Evolutionary conservation across 179 eudicot genomes (phyloP).

Genomic region (Silene noctiflora): DNA sequence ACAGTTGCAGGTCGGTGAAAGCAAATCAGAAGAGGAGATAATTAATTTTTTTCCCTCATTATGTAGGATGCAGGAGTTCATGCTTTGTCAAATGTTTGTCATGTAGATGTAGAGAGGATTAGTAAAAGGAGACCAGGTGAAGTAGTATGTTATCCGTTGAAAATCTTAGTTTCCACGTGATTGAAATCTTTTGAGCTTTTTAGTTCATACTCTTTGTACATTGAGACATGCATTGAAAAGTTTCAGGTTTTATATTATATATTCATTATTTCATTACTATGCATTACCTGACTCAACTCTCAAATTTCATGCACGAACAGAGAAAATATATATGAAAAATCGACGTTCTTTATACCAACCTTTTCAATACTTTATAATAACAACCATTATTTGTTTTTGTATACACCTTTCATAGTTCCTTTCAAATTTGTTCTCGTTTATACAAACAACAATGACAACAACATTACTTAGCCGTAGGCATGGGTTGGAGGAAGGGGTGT

Average conservation of each 20-base stretch:
- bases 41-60: conserved; percentile 10
- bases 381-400: not conserved
- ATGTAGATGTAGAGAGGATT: conserved; percentile 85
- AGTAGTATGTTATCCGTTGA: conserved; percentile 47
- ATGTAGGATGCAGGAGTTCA: conserved; percentile 96
- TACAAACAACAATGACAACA: not conserved
- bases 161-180: conserved; percentile 3
- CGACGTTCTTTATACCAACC: not conserved
- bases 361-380: not conserved
- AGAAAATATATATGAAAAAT: not conserved
- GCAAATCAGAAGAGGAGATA: not conserved
- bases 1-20: not conserved
- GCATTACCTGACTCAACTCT: too few relatives aligned
- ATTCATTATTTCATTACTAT: too few relatives aligned
- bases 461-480: not conserved
- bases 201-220: not conserved
- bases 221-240: too few relatives aligned
- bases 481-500: not conserved
- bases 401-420: not conserved
- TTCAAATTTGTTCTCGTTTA: not conserved
- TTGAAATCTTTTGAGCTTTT: not conserved
- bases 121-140: conserved; percentile 97
- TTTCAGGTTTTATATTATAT: too few relatives aligned
- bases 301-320: too few relatives aligned
- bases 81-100: conserved; percentile 95